Percentiles rank a stretch among this genome's conserved stretches.
These are phyloP conservation scores for Penicillium bovifimosum DNA, from an alignment of 495 filamentous ascomycete species.

Conservation along the genomic window DNA sequence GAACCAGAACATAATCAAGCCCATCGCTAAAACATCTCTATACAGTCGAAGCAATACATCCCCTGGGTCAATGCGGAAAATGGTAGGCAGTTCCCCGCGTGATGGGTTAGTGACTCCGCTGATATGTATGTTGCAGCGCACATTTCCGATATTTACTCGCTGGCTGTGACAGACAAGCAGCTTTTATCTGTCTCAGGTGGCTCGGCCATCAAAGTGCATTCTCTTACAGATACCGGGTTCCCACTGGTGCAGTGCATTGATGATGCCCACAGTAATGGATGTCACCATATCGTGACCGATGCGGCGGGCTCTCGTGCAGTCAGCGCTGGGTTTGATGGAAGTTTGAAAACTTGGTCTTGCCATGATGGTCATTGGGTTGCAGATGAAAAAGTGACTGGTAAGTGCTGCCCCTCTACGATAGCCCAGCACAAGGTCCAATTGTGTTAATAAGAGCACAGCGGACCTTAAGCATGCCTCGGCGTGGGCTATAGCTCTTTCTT, in stretches of 20 bases:
- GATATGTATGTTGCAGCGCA: constrained; percentile 55
- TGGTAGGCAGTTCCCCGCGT: constrained; percentile 45
- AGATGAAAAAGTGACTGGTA: constrained; percentile 44
- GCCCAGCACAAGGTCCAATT: not conserved
- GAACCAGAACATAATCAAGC: not conserved
- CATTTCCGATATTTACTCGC: constrained; percentile 78
- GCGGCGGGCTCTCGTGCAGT: constrained; percentile 64
- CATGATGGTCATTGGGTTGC: constrained; percentile 51
- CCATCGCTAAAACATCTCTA: not conserved
- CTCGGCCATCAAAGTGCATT: constrained; percentile 71
- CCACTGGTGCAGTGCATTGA: constrained; percentile 70
- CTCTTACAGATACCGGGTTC: constrained; percentile 61
- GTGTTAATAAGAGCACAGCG: constrained; percentile 10
- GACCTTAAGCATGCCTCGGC: constrained; percentile 45
- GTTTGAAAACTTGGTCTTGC: constrained; percentile 71
- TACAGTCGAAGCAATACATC: constrained; percentile 97
- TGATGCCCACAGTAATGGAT: constrained; percentile 74
- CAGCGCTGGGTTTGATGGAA: constrained; percentile 81
- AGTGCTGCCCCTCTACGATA: not conserved
- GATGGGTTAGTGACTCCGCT: constrained; percentile 5
- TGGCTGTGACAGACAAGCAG: constrained; percentile 73
- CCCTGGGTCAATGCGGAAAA: constrained; percentile 84
- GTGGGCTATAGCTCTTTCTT: constrained; percentile 83
- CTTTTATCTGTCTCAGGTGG: constrained; percentile 79
- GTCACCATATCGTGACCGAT: constrained; percentile 77